Evolutionary conservation across 2,329 filamentous ascomycete species (phyloP), one percentile per base, ranked within the genome.

Genomic region (Penicillium psychrosexuale): DNA sequence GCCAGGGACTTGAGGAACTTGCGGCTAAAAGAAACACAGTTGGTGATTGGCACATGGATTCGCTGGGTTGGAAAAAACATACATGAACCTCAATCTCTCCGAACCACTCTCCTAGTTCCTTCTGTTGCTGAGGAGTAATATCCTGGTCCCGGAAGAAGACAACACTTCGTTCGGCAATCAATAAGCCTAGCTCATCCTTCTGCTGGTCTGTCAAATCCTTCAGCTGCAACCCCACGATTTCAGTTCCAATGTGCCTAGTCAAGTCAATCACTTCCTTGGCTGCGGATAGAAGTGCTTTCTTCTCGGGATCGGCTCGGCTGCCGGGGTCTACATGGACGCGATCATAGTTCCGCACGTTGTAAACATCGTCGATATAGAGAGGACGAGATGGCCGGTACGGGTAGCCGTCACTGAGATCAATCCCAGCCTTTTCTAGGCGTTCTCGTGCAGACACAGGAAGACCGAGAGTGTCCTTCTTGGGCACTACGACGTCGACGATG

Each of bases 1-100:
- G 1, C 86, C 87, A 0, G 87, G 87, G 0, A 90, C 86, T 42
- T 88, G 84, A 0, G 87, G 82, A 0, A 83, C 84, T 82, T 90
- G 87, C 0, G 87, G 87, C 83, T 88, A 51, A 15, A 5, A 22
- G 12, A 22, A 22, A 47, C 19, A 39, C 30, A 30, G 30, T 51
- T 36, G 22, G 22, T 44, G 39, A 13, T 44, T 22, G 12, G 24
- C 1, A 55, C 19, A 33, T 33, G 7, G 12, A 8, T 24, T 37
- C 5, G 7, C 24, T 24, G 22, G 33, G 9, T 39, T 44, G 19
- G n/a, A 69, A 81, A 66, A 12, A 19, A 28, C 24, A n/a, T 72
- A 87, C 85, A 65, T 90, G 87, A 12, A 90, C 72, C 62, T 90
- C 87, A 28, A 89, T 74, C 60, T 88, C 82, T 4, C 85, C 85